Percentiles rank a stretch among this genome's conserved stretches.
These are phyloP conservation scores for Boletus subcaerulescens DNA, from an alignment of 768 basidiomycete species.

Conservation along the genomic window DNA sequence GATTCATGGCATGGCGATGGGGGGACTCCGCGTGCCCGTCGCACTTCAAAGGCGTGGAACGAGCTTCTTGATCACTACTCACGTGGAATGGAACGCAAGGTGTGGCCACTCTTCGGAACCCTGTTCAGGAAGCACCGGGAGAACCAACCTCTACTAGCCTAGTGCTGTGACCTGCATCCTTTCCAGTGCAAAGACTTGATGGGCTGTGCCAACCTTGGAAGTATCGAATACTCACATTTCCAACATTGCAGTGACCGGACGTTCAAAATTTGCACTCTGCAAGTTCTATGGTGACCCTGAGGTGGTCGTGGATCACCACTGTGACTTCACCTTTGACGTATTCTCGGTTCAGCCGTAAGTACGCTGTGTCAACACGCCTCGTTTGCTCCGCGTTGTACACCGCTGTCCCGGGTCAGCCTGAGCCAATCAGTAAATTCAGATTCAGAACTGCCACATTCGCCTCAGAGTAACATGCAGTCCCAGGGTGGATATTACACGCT, in stretches of 20 bases:
- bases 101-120: not conserved
- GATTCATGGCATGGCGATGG: slow-evolving; percentile 12
- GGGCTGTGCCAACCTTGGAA: not conserved
- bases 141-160: not conserved
- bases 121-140: slow-evolving; percentile 3
- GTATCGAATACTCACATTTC: not conserved
- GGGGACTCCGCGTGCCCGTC: slow-evolving; percentile 20
- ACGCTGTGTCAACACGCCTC: slow-evolving; percentile 12
- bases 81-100: slow-evolving; percentile 18
- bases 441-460: too few species aligned
- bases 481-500: not conserved
- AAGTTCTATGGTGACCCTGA: too few species aligned
- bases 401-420: not conserved
- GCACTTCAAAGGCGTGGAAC: slow-evolving; percentile 26
- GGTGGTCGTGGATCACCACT: not conserved
- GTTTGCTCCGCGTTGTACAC: slow-evolving; percentile 13
- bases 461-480: not conserved
- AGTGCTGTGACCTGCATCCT: slow-evolving; percentile 8
- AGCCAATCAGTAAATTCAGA: too few species aligned
- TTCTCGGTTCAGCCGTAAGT: slow-evolving; percentile 4
- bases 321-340: slow-evolving; percentile 10
- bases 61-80: slow-evolving; percentile 4
- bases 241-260: slow-evolving; percentile 6
- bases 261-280: not conserved
- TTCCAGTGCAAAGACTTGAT: slow-evolving; percentile 2